phyloP scores from a whole-genome alignment of 1,284 basidiomycete species.

The Moesziomyces parantarcticus region DNA sequence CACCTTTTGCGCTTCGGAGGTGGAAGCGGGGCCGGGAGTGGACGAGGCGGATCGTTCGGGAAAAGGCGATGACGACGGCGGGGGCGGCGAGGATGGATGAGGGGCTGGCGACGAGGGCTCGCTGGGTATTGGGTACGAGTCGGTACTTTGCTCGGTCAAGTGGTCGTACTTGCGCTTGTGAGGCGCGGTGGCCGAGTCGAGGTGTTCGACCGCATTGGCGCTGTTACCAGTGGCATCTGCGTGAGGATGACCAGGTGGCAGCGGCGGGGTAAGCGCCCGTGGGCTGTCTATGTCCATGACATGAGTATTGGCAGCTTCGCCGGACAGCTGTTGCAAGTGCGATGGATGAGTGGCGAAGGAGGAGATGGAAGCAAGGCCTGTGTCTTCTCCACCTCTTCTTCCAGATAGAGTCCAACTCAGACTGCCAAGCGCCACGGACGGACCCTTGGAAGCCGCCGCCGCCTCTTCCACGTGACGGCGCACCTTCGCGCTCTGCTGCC shows the following conservation, averaged over 20 bases:
- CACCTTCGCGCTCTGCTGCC: conserved; percentile 5
- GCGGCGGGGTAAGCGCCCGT: not conserved
- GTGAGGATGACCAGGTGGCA: not conserved
- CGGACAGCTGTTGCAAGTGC: too few species aligned
- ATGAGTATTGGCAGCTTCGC: conserved; percentile 1
- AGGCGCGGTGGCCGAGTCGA: not conserved
- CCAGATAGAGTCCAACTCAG: too few species aligned
- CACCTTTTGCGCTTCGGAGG: conserved; percentile 30
- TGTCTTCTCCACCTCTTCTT: too few species aligned
- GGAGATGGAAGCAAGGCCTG: not conserved
- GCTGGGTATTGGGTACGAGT: not conserved
- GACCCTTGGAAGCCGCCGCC: not conserved
- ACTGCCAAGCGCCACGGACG: too few species aligned
- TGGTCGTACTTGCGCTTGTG: conserved; percentile 38
- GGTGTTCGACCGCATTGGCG: not conserved
- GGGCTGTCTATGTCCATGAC: conserved; percentile 24
- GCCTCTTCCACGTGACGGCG: conserved; percentile 19
- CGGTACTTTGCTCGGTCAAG: conserved; percentile 14
- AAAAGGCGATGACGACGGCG: conserved; percentile 4
- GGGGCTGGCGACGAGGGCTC: conserved; percentile 11
- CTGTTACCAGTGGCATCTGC: not conserved
- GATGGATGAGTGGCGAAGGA: not conserved
- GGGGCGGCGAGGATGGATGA: conserved; percentile 11
- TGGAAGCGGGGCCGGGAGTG: conserved; percentile 21
- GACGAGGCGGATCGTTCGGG: conserved; percentile 24